Percentiles rank a stretch among this genome's conserved stretches.
Conservation (phyloP, 768 basidiomycete species). For the Pholiota molesta region DNA sequence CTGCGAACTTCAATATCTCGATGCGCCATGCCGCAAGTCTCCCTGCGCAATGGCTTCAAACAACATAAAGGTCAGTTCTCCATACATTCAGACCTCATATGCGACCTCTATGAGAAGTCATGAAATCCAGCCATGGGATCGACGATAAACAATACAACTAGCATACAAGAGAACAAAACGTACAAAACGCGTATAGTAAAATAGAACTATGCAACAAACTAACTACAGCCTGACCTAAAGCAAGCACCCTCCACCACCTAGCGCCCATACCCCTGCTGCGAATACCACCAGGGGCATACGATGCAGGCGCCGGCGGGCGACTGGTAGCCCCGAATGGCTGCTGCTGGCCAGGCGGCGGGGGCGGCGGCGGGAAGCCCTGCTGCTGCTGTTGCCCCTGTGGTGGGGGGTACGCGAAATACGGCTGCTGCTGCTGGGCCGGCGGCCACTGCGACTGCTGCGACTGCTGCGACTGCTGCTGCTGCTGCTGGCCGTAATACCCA, state of each 20-base stretch:
- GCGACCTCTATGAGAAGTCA: background rate
- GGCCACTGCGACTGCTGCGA: slow-evolving; percentile 18
- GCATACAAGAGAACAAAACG: background rate
- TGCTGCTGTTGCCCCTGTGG: slow-evolving; percentile 18
- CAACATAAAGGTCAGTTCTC: background rate
- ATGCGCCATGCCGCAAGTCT: too few relatives aligned
- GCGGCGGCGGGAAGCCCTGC: slow-evolving; percentile 22
- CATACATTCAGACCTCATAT: background rate
- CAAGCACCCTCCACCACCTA: background rate
- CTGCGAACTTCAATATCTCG: background rate
- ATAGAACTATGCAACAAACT: too few relatives aligned
- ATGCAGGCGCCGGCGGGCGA: slow-evolving; percentile 19
- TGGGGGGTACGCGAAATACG: slow-evolving; percentile 11
- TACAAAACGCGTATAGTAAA: too few relatives aligned
- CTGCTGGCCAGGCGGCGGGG: slow-evolving; percentile 24
- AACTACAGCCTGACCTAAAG: too few relatives aligned
- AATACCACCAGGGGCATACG: slow-evolving; percentile 24
- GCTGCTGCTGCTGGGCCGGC: slow-evolving; percentile 22
- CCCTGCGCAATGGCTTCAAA: too few relatives aligned
- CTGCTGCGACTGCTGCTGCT: slow-evolving; percentile 21
- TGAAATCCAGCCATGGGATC: background rate
- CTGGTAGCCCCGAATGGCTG: slow-evolving; percentile 24
- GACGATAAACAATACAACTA: background rate
- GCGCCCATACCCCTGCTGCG: slow-evolving; percentile 27
- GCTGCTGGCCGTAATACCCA: slow-evolving; percentile 14